A percentile compares a stretch with the other conserved stretches of the same genome.
Evolutionary conservation across 495 filamentous ascomycete genomes (phyloP).

Genomic region (Daldinia bambusicola): DNA sequence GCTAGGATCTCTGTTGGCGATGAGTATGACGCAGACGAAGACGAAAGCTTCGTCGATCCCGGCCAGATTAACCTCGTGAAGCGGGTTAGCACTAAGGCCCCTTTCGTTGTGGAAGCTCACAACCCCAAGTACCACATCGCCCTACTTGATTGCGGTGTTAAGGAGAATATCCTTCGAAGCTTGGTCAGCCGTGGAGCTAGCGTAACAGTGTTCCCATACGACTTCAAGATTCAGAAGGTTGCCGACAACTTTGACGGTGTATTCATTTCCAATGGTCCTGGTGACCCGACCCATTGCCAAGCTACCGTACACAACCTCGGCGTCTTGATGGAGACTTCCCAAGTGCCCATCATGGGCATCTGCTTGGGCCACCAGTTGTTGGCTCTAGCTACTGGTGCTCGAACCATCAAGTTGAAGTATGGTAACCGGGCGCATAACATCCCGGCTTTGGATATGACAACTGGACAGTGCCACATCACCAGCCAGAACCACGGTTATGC

Average conservation of each 20-base stretch:
- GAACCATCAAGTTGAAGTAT: conserved; percentile 95
- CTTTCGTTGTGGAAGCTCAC: conserved; percentile 88
- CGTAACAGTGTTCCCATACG: conserved; percentile 92
- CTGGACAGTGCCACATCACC: conserved; percentile 97
- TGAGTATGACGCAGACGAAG: conserved; percentile 98
- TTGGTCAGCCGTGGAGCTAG: conserved; percentile 87
- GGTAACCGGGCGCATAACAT: conserved; percentile 99
- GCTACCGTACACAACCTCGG: conserved; percentile 89
- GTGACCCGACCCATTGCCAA: conserved; percentile 96
- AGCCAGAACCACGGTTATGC: conserved; percentile 99
- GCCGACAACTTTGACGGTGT: conserved; percentile 97
- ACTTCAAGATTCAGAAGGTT: conserved; percentile 98
- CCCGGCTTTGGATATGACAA: conserved; percentile 90
- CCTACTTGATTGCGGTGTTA: conserved; percentile 97
- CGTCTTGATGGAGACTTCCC: conserved; percentile 87
- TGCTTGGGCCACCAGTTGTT: conserved; percentile 93
- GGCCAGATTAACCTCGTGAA: conserved; percentile 96
- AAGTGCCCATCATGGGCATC: conserved; percentile 95
- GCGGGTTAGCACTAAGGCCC: conserved; percentile 95
- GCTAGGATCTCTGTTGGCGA: conserved; percentile 95
- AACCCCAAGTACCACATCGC: conserved; percentile 88
- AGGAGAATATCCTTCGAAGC: conserved; percentile 98
- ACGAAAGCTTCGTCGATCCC: conserved; percentile 94
- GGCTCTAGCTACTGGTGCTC: conserved; percentile 82
- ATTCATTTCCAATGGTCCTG: conserved; percentile 97